Conservation (phyloP, 495 filamentous ascomycete species). For the Xanthoparmelia taractica region DNA sequence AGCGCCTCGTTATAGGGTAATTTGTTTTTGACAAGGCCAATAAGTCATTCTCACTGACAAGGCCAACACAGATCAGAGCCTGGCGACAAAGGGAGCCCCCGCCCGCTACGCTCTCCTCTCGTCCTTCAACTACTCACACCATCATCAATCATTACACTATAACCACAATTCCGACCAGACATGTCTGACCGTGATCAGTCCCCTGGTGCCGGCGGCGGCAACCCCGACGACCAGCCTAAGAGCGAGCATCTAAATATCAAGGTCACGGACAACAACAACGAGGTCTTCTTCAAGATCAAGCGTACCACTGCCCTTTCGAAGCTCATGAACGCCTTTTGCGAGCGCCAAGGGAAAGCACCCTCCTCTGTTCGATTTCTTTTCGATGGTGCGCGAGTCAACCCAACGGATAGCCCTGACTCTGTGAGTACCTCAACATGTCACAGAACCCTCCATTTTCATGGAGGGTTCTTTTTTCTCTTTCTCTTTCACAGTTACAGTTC, state of each 20-base stretch:
- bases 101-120: background rate
- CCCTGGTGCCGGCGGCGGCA: slow-evolving; percentile 41
- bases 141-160: background rate
- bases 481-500: background rate
- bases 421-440: slow-evolving; percentile 48
- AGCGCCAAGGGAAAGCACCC: slow-evolving; percentile 81
- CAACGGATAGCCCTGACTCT: slow-evolving; percentile 81
- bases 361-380: slow-evolving; percentile 91
- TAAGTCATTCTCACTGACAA: background rate
- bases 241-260: slow-evolving; percentile 97
- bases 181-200: slow-evolving; percentile 46
- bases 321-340: slow-evolving; percentile 98
- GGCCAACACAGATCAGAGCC: slow-evolving; percentile 1
- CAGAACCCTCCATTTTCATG: background rate
- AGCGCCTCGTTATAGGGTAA: background rate
- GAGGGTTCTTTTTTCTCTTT: no score
- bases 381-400: slow-evolving; percentile 83
- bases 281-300: slow-evolving; percentile 99
- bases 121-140: background rate
- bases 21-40: background rate
- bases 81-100: background rate
- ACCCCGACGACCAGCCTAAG: slow-evolving; percentile 49
- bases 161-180: background rate
- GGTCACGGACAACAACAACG: slow-evolving; percentile 99
- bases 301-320: slow-evolving; percentile 92